Conservation (phyloP, 495 filamentous ascomycete species). For the Mytilinidion resinicola region DNA sequence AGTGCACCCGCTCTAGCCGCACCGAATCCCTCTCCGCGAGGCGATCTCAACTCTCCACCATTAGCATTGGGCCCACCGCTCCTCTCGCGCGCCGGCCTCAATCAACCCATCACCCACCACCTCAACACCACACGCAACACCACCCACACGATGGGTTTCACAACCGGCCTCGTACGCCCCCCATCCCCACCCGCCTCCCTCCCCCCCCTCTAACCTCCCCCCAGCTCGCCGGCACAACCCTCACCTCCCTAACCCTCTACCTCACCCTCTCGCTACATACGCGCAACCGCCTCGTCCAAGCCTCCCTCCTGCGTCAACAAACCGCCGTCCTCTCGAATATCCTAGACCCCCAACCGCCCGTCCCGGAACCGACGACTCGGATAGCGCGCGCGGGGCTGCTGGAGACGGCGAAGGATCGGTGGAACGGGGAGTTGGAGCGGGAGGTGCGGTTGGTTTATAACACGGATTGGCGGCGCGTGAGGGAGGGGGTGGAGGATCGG, state of each 20-base stretch:
- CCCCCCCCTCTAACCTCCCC: neutral
- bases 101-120: too few relatives aligned
- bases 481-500: slow-evolving; percentile 32
- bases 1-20: too few relatives aligned
- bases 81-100: too few relatives aligned
- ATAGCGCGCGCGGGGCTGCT: slow-evolving; percentile 27
- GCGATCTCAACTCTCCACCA: too few relatives aligned
- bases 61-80: too few relatives aligned
- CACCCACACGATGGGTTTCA: slow-evolving; percentile 59
- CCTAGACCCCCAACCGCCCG: slow-evolving; percentile 50
- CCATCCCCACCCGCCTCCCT: slow-evolving; percentile 14
- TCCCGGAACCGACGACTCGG: slow-evolving; percentile 59
- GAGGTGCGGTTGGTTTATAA: slow-evolving; percentile 30
- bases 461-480: slow-evolving; percentile 33
- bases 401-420: slow-evolving; percentile 39
- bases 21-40: too few relatives aligned
- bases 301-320: slow-evolving; percentile 64
- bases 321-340: slow-evolving; percentile 50
- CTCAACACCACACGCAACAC: too few relatives aligned
- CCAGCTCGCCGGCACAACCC: slow-evolving; percentile 74
- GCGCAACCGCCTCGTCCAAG: slow-evolving; percentile 62
- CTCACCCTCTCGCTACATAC: slow-evolving; percentile 70
- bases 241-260: slow-evolving; percentile 78
- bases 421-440: slow-evolving; percentile 37
- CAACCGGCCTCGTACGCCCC: slow-evolving; percentile 68